Conservation (phyloP, 2,329 filamentous ascomycete genomes). For the Penicillium polonicum region DNA sequence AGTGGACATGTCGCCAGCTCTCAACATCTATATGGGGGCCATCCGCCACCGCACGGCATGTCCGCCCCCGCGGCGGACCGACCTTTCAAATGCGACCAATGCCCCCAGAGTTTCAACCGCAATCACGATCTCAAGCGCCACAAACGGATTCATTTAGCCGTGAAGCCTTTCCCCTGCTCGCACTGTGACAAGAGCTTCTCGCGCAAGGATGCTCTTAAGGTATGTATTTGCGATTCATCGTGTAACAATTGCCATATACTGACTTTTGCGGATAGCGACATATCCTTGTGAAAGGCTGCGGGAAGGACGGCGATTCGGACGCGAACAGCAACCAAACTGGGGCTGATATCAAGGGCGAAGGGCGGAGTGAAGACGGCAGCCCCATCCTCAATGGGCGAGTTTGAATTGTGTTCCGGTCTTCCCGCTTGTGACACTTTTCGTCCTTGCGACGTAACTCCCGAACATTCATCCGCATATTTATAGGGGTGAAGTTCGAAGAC, state of each 20-base stretch:
- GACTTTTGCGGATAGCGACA: constrained; percentile 52
- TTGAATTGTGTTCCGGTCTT: constrained; percentile 5
- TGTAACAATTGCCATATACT: background rate
- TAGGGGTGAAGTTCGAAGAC: constrained; percentile 2
- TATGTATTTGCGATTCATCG: constrained; percentile 48
- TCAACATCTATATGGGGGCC: constrained; percentile 60
- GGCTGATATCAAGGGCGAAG: constrained; percentile 18
- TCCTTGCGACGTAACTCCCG: background rate
- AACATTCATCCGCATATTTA: constrained; percentile 15
- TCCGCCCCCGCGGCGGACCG: constrained; percentile 66
- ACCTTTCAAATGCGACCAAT: constrained; percentile 92
- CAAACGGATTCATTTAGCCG: constrained; percentile 88
- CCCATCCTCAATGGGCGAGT: constrained; percentile 19
- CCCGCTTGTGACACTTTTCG: constrained; percentile 12
- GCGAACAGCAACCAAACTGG: constrained; percentile 11
- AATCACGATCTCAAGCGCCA: constrained; percentile 97
- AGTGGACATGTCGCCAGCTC: constrained; percentile 59
- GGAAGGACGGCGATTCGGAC: constrained; percentile 47
- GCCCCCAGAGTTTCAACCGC: constrained; percentile 88
- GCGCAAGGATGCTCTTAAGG: constrained; percentile 94
- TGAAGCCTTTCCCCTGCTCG: constrained; percentile 91
- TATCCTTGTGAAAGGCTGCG: constrained; percentile 67
- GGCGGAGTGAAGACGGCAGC: constrained; percentile 25
- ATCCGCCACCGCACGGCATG: constrained; percentile 56
- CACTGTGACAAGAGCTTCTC: constrained; percentile 97